Evolutionary conservation across 2,329 filamentous ascomycete species (phyloP).

Genomic region (Cladophialophora chaetospira): DNA sequence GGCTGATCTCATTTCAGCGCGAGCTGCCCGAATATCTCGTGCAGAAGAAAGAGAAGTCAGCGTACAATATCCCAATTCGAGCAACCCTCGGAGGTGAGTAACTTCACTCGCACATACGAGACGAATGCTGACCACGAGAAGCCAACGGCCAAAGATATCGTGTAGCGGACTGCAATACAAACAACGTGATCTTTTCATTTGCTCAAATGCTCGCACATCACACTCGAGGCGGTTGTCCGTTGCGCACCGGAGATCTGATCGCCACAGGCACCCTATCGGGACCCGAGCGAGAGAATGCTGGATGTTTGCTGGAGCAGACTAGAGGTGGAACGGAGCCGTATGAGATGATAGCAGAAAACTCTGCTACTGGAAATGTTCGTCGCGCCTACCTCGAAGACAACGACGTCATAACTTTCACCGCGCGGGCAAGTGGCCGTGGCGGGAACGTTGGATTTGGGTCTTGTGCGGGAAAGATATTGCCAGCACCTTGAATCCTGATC

Average conservation of each 20-base stretch:
- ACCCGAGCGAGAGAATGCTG: conserved; percentile 55
- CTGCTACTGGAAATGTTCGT: conserved; percentile 58
- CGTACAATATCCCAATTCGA: conserved; percentile 9
- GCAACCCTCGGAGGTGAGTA: conserved; percentile 13
- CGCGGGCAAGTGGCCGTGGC: no score
- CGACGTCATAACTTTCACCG: conserved; percentile 66
- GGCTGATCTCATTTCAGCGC: neutral
- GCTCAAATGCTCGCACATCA: conserved; percentile 81
- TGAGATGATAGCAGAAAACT: conserved; percentile 49
- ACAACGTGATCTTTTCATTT: conserved; percentile 74
- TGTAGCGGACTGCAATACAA: conserved; percentile 62
- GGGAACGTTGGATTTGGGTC: no score
- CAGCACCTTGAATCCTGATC: no score
- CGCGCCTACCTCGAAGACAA: conserved; percentile 72
- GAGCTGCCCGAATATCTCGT: conserved; percentile 1
- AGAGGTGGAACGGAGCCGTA: conserved; percentile 66
- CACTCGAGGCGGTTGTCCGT: conserved; percentile 71
- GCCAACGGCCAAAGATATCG: neutral
- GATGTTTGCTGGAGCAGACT: conserved; percentile 72
- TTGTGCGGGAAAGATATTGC: no score
- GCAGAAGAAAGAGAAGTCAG: conserved; percentile 4
- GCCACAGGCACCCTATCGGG: conserved; percentile 79
- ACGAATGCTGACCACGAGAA: neutral
- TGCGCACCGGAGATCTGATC: conserved; percentile 72
- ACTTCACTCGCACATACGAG: neutral